Percentiles rank a stretch among this genome's conserved stretches.
Conservation (phyloP, 345 rosid species). For the Physaria fendleri region DNA sequence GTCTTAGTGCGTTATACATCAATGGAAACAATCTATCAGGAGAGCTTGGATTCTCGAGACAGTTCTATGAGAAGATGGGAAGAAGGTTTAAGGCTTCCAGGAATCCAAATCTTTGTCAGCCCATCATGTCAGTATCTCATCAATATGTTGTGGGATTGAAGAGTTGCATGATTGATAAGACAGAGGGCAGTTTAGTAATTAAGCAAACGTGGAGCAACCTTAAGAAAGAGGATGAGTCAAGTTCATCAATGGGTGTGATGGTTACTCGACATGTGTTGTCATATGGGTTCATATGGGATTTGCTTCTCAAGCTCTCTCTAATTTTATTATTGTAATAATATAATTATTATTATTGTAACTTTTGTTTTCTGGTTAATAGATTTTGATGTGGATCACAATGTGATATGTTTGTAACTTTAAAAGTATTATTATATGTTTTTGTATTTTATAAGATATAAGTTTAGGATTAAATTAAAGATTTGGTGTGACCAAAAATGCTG, state of each 20-base stretch:
- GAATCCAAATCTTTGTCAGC: slow-evolving; percentile 68
- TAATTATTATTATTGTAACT: not conserved
- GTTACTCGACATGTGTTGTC: slow-evolving; percentile 20
- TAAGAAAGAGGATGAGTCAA: slow-evolving; percentile 20
- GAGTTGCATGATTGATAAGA: slow-evolving; percentile 8
- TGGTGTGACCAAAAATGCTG: not conserved
- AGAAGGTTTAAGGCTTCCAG: slow-evolving; percentile 80
- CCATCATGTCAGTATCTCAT: slow-evolving; percentile 6
- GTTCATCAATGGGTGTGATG: slow-evolving; percentile 20
- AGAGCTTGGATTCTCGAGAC: slow-evolving; percentile 51
- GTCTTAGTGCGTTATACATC: slow-evolving; percentile 54
- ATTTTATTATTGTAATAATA: not conserved
- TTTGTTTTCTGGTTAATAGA: slow-evolving; percentile 9
- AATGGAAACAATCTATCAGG: slow-evolving; percentile 84
- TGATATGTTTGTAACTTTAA: too few relatives aligned
- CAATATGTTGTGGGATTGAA: slow-evolving; percentile 16
- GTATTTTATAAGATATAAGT: too few relatives aligned
- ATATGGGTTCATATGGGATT: slow-evolving; percentile 23
- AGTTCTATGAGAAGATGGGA: slow-evolving; percentile 59
- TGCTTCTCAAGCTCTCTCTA: slow-evolving; percentile 19
- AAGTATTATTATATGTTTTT: too few relatives aligned
- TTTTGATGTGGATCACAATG: too few relatives aligned
- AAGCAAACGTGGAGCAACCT: slow-evolving; percentile 7
- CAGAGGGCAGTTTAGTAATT: slow-evolving; percentile 22
- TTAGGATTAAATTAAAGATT: not conserved